These are phyloP conservation scores for Eucalyptus melliodora DNA, from an alignment of 345 rosid species.

Conservation along the genomic window DNA sequence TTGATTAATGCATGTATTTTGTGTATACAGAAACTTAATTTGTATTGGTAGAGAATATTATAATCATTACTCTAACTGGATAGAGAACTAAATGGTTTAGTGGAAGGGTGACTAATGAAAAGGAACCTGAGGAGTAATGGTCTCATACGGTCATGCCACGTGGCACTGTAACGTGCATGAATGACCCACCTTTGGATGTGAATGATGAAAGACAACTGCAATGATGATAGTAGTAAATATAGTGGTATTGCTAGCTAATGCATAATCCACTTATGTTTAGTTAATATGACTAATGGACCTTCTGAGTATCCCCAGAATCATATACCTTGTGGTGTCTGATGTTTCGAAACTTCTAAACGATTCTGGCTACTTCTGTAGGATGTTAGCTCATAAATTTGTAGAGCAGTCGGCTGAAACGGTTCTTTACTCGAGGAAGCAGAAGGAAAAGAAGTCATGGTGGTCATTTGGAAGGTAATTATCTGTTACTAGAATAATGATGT, in stretches of 20 bases:
- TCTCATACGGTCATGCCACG: background rate
- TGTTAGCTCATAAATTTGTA: conserved; percentile 96
- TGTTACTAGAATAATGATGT: background rate
- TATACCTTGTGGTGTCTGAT: background rate
- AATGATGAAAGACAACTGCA: background rate
- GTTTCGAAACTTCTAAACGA: background rate
- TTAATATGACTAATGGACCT: background rate
- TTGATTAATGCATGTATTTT: background rate
- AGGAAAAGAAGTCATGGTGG: conserved; percentile 87
- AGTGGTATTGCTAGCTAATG: background rate
- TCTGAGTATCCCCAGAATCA: background rate
- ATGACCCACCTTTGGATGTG: background rate
- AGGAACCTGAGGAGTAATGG: background rate
- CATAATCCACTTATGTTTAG: background rate
- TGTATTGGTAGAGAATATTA: background rate
- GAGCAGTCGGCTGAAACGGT: conserved; percentile 55
- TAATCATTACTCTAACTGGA: background rate
- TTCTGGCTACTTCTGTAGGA: conserved; percentile 29
- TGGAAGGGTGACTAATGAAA: background rate
- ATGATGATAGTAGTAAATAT: background rate
- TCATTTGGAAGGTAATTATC: conserved; percentile 72
- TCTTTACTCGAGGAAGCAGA: conserved; percentile 36
- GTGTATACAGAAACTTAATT: background rate
- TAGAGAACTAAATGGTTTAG: background rate
- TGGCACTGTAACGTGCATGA: background rate